Percentiles rank a stretch among this genome's conserved stretches.
phyloP scores from a whole-genome alignment of 805 yeast genomes.

The Isabelozyma rhagii region DNA sequence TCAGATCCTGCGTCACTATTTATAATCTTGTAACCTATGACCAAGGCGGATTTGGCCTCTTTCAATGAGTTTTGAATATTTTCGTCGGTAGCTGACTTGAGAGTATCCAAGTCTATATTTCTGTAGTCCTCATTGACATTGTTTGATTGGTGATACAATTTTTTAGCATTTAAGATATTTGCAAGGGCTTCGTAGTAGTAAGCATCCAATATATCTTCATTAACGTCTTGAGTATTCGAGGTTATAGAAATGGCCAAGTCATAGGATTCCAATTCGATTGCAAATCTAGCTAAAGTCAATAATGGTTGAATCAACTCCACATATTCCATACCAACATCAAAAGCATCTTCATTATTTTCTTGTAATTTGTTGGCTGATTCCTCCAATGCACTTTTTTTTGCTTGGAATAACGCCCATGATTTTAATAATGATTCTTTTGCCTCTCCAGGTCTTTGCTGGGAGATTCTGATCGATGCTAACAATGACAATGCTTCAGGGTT shows the following conservation, averaged over 20 bases:
- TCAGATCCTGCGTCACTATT: conserved; percentile 37
- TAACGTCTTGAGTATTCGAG: conserved; percentile 64
- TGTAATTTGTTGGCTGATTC: conserved; percentile 25
- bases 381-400: conserved; percentile 49
- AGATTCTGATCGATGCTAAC: conserved; percentile 82
- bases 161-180: conserved; percentile 44
- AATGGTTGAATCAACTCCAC: conserved; percentile 72
- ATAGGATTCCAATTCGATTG: conserved; percentile 72
- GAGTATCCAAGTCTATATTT: conserved; percentile 24
- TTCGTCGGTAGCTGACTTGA: conserved; percentile 18
- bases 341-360: conserved; percentile 31
- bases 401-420: conserved; percentile 69
- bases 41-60: conserved; percentile 43
- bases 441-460: conserved; percentile 74
- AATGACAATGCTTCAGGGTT: conserved; percentile 82
- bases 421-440: conserved; percentile 65
- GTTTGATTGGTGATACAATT: conserved; percentile 14
- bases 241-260: conserved; percentile 69
- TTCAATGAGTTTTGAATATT: conserved; percentile 25
- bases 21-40: conserved; percentile 43
- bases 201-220: conserved; percentile 80
- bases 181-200: conserved; percentile 83
- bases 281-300: conserved; percentile 65
- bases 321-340: conserved; percentile 50
- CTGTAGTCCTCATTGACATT: conserved; percentile 43